Evolutionary conservation across 805 yeast genomes (phyloP), one percentile per base, ranked within the genome.

Genomic region (Barnettozyma salicaria): DNA sequence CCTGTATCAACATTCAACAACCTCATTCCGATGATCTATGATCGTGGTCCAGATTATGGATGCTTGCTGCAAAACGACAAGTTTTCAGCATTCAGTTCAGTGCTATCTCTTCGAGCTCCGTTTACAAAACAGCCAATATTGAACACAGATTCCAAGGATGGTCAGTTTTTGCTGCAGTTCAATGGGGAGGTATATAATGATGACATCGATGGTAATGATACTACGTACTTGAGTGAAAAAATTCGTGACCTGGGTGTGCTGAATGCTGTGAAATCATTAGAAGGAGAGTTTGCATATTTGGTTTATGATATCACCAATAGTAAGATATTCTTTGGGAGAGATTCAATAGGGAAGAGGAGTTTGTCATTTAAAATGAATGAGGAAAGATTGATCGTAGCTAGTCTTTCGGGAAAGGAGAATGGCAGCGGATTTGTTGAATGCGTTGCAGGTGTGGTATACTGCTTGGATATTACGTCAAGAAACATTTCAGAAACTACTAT

Each of bases 111-210:
- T 28, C 66, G 98, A 40, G 70, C 72, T 16, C 97, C 97, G 0
- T 74, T 84, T 48, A 77, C 85, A 0, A 47, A 60, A 21, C 99
- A 92, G 58, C 96, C 97, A 0, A 45, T 77, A 4, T 4, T 11
- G 3, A 11, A n/a, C 3, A 18, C n/a, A 18, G 19, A 17, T 21
- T 19, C 8, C 12, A 45, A 46, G 4, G 50, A 53, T 9, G 49
- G 60, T 31, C 45, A 64, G 48, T 67, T 52, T 34, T 50, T 71
- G 0, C 53, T 94, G 7, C 95, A 87, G 53, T 90, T 82, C 60
- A 92, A 94, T 56, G 99, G 98, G 0, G 97, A 92, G 50, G 59
- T 92, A 9, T 92, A 92, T 57, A 80, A 80, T 44, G 47, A 56
- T 1, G 80, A 70, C 25, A 70, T 81, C 17, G 46, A 48, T 0